Conservation (phyloP, 441 rosid genomes). For the Flueggea neowawraea region DNA sequence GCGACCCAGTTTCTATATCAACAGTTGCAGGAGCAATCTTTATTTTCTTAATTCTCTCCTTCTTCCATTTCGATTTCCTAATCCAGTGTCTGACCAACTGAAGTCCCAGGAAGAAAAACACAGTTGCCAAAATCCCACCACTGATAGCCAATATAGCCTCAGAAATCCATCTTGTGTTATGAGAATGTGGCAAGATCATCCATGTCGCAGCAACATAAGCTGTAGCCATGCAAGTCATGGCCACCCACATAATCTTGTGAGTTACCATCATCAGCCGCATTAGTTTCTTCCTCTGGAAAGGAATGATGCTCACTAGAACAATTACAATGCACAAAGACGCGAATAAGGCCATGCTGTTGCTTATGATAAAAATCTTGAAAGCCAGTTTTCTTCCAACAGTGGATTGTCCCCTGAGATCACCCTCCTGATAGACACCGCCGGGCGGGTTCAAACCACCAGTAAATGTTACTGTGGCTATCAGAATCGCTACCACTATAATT, state of each 20-base stretch:
- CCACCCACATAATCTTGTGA: slow-evolving; percentile 34
- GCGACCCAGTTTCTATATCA: background rate
- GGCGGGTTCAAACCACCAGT: slow-evolving; percentile 31
- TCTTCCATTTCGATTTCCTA: slow-evolving; percentile 21
- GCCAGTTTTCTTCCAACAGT: slow-evolving; percentile 17
- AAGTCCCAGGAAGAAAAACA: slow-evolving; percentile 19
- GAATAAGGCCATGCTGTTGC: slow-evolving; percentile 33
- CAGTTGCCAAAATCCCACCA: slow-evolving; percentile 9
- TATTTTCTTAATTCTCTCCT: background rate
- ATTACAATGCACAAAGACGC: slow-evolving; percentile 25
- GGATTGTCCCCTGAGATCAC: slow-evolving; percentile 19
- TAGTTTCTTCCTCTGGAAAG: slow-evolving; percentile 18
- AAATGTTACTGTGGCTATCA: slow-evolving; percentile 34
- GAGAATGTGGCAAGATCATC: slow-evolving; percentile 15
- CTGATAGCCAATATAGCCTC: slow-evolving; percentile 6
- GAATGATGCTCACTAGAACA: slow-evolving; percentile 22
- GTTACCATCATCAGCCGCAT: slow-evolving; percentile 17
- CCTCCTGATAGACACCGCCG: slow-evolving; percentile 25
- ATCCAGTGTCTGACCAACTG: slow-evolving; percentile 13
- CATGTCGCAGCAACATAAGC: slow-evolving; percentile 27
- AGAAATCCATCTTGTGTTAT: slow-evolving; percentile 3
- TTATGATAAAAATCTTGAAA: slow-evolving; percentile 25
- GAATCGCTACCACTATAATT: slow-evolving; percentile 23
- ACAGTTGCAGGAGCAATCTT: background rate
- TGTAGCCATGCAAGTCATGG: slow-evolving; percentile 26